These are phyloP conservation scores for Colletotrichum phormii DNA, from an alignment of 2,329 filamentous ascomycete genomes.

Conservation along the genomic window DNA sequence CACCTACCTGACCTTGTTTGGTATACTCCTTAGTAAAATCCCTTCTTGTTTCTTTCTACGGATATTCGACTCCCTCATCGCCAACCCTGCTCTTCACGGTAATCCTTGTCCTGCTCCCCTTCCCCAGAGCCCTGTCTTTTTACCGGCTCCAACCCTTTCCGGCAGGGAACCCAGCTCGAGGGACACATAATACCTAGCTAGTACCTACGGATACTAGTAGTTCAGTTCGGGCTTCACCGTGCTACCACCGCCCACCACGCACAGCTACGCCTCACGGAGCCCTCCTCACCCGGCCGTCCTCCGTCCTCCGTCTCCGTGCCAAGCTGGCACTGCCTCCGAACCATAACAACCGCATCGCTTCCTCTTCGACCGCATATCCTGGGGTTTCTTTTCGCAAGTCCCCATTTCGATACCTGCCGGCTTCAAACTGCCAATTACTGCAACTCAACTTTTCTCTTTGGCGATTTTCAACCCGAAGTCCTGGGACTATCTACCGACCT, in stretches of 20 bases:
- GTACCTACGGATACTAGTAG: too few species aligned
- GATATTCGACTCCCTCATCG: neutral
- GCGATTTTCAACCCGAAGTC: neutral
- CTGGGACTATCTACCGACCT: too few species aligned
- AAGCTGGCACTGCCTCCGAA: constrained; percentile 18
- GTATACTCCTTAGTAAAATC: neutral
- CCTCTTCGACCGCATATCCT: neutral
- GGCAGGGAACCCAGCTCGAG: constrained; percentile 4
- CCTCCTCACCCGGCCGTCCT: constrained; percentile 3
- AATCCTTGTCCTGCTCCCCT: neutral
- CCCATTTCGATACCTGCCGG: neutral
- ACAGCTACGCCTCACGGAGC: constrained; percentile 22
- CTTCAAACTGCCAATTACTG: neutral
- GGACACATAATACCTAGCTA: neutral
- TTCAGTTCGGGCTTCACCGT: constrained; percentile 21
- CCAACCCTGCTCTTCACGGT: neutral
- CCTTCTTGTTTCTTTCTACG: neutral
- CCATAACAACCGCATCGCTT: neutral
- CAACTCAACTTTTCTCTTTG: neutral
- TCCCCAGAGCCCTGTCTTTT: neutral
- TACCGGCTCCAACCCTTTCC: constrained; percentile 16
- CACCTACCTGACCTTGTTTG: neutral
- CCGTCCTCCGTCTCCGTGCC: constrained; percentile 16
- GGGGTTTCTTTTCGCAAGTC: neutral
- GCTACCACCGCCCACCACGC: constrained; percentile 14